Evolutionary conservation across 257 asterid species (phyloP).

Genomic region (Capsicum rhomboideum): DNA sequence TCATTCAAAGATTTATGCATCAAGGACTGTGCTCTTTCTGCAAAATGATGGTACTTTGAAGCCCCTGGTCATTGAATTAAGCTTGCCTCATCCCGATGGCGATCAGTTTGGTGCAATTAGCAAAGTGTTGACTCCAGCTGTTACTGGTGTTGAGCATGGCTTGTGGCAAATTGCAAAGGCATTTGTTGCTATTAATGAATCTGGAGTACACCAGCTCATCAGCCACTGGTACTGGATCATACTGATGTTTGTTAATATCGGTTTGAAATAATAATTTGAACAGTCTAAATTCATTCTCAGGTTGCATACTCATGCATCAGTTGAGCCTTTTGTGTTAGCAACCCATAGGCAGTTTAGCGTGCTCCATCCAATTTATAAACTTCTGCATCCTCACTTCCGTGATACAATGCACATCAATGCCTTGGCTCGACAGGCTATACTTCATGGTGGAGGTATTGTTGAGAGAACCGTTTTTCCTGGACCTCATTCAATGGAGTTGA

Average conservation of each 20-base stretch:
- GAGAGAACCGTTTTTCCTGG: background rate
- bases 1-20: too few relatives aligned
- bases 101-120: conserved; percentile 5
- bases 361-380: background rate
- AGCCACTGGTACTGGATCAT: conserved; percentile 5
- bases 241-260: background rate
- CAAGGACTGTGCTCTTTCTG: too few relatives aligned
- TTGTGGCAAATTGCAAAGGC: background rate
- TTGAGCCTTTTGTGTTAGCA: background rate
- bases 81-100: conserved; percentile 11
- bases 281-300: background rate
- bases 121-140: conserved; percentile 11
- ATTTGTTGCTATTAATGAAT: conserved; percentile 2
- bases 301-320: background rate
- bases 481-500: background rate
- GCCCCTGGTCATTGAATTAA: background rate
- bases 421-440: background rate
- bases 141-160: background rate
- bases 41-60: too few relatives aligned
- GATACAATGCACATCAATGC: background rate
- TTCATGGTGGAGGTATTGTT: background rate
- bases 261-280: background rate
- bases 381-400: background rate
- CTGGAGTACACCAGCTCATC: conserved; percentile 10
- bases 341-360: background rate